Conservation (phyloP, 2,329 filamentous ascomycete genomes). For the Trichophyton mentagrophytes region DNA sequence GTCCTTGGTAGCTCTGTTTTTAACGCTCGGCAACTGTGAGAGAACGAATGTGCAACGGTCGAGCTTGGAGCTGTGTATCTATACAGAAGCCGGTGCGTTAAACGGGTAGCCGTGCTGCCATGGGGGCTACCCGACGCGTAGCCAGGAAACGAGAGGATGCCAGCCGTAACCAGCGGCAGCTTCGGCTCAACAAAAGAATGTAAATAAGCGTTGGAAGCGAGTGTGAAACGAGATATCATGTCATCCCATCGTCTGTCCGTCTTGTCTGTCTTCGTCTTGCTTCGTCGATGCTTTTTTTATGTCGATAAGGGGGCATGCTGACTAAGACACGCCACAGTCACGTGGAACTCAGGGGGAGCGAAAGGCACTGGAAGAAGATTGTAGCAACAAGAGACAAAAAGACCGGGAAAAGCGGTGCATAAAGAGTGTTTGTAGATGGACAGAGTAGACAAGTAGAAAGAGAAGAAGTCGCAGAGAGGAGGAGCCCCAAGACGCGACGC, state of each 20-base stretch:
- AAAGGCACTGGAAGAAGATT: neutral
- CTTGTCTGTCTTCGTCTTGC: neutral
- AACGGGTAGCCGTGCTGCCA: neutral
- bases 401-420: neutral
- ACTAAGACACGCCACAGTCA: neutral
- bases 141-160: neutral
- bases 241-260: neutral
- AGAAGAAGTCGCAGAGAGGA: neutral
- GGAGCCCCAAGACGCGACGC: neutral
- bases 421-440: neutral
- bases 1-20: neutral
- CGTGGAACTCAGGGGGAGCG: neutral
- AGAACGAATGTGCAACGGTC: neutral
- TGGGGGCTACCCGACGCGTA: neutral
- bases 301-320: constrained; percentile 1
- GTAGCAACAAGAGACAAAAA: neutral
- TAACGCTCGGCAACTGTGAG: neutral
- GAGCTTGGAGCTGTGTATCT: neutral
- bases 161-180: constrained; percentile 3
- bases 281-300: neutral
- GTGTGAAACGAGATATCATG: neutral
- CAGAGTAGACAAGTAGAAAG: neutral
- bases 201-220: neutral
- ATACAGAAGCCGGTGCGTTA: neutral
- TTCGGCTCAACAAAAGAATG: neutral